phyloP scores from a whole-genome alignment of 371 early-diverging fungal species.

The Zychaea mexicana region DNA sequence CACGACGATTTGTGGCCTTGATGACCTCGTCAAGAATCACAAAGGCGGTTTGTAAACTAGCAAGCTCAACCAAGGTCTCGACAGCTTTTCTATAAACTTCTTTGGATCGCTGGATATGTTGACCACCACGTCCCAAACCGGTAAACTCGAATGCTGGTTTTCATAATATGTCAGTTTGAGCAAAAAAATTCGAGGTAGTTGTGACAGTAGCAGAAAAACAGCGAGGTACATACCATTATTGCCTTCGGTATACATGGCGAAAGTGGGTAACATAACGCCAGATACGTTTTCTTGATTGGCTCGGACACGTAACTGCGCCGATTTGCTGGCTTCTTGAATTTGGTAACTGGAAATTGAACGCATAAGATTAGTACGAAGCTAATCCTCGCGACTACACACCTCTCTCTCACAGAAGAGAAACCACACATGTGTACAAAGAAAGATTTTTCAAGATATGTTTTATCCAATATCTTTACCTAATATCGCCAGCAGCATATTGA shows the following conservation, averaged over 20 bases:
- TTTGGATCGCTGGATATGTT: slow-evolving; percentile 92
- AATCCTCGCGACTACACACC: no score
- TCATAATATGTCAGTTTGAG: no score
- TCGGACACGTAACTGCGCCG: slow-evolving; percentile 88
- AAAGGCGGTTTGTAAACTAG: slow-evolving; percentile 91
- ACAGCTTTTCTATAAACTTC: slow-evolving; percentile 94
- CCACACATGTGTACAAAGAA: no score
- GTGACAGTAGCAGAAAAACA: no score
- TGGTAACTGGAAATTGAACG: slow-evolving; percentile 74
- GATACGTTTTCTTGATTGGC: slow-evolving; percentile 97
- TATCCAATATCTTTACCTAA: slow-evolving; percentile 58
- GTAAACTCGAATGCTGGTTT: slow-evolving; percentile 93
- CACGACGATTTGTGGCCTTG: slow-evolving; percentile 98
- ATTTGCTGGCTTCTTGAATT: slow-evolving; percentile 91
- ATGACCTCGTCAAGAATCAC: slow-evolving; percentile 98
- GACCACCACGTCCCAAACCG: slow-evolving; percentile 98
- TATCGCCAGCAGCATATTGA: slow-evolving; percentile 96
- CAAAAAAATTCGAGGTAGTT: no score
- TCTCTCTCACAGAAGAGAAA: no score
- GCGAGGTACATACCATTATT: slow-evolving; percentile 66
- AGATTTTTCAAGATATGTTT: neutral
- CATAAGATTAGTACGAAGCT: neutral
- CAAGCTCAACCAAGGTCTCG: slow-evolving; percentile 93
- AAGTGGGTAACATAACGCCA: slow-evolving; percentile 94
- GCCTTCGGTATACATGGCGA: slow-evolving; percentile 87